Conservation (phyloP, 164 flowering plant genomes). For the Kingdonia uniflora region DNA sequence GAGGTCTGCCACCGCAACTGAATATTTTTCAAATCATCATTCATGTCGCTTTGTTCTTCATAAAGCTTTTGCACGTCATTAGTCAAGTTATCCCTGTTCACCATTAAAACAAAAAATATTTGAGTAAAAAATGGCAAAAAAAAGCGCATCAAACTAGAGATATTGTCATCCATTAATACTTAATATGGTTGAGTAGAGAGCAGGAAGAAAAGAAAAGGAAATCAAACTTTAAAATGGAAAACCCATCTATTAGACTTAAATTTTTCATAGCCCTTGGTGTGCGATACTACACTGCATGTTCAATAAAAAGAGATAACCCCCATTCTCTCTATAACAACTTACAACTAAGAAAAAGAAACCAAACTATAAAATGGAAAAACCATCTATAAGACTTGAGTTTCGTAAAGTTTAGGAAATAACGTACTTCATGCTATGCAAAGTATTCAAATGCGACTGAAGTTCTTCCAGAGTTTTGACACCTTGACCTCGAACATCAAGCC, state of each 20-base stretch:
- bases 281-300: too few relatives aligned
- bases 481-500: slow-evolving; percentile 68
- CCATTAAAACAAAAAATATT: neutral
- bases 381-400: too few relatives aligned
- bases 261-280: too few relatives aligned
- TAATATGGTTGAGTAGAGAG: neutral
- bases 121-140: neutral
- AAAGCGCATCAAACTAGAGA: neutral
- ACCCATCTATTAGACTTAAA: too few relatives aligned
- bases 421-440: slow-evolving; percentile 46
- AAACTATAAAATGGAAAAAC: too few relatives aligned
- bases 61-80: slow-evolving; percentile 51
- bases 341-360: too few relatives aligned
- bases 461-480: slow-evolving; percentile 71
- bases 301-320: too few relatives aligned
- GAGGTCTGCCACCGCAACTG: slow-evolving; percentile 50
- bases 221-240: neutral
- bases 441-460: slow-evolving; percentile 48
- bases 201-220: neutral
- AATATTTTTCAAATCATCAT: slow-evolving; percentile 43
- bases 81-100: slow-evolving; percentile 49
- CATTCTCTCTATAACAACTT: too few relatives aligned
- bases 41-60: slow-evolving; percentile 52
- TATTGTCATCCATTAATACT: neutral
- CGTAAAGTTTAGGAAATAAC: slow-evolving; percentile 2